Conservation (phyloP, 495 filamentous ascomycete species). For the Glonium stellatum region DNA sequence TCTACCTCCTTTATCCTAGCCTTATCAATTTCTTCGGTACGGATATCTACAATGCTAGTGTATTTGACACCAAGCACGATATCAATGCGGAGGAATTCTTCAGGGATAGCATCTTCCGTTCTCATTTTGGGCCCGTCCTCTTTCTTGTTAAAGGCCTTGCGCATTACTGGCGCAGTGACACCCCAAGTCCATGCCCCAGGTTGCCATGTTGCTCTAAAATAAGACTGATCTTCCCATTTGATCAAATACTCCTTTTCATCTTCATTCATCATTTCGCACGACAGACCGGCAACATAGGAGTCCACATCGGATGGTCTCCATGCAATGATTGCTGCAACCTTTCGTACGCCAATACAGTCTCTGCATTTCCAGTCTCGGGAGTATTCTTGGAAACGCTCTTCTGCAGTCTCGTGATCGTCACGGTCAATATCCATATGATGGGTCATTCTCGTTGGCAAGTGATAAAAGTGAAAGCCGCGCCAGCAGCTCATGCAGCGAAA, state of each 20-base stretch:
- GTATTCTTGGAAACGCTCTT: slow-evolving; percentile 55
- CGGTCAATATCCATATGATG: slow-evolving; percentile 35
- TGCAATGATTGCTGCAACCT: slow-evolving; percentile 68
- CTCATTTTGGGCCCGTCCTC: slow-evolving; percentile 64
- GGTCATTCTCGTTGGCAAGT: slow-evolving; percentile 52
- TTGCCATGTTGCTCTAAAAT: slow-evolving; percentile 75
- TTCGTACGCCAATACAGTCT: slow-evolving; percentile 56
- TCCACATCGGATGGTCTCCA: slow-evolving; percentile 66
- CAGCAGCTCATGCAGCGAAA: slow-evolving; percentile 73
- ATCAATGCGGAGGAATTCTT: slow-evolving; percentile 77
- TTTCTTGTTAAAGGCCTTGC: slow-evolving; percentile 65
- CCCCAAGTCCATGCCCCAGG: slow-evolving; percentile 86
- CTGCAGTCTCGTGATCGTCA: slow-evolving; percentile 39
- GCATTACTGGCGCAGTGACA: slow-evolving; percentile 54
- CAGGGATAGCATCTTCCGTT: slow-evolving; percentile 71
- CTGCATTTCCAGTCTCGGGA: slow-evolving; percentile 64
- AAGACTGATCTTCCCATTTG: slow-evolving; percentile 75
- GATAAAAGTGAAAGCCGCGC: slow-evolving; percentile 74
- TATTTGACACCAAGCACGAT: slow-evolving; percentile 78
- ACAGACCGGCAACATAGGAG: slow-evolving; percentile 40
- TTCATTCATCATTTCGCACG: slow-evolving; percentile 53
- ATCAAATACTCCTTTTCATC: slow-evolving; percentile 82
- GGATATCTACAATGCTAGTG: slow-evolving; percentile 46
- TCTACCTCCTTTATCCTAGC: slow-evolving; percentile 60
- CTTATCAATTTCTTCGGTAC: slow-evolving; percentile 54